Evolutionary conservation across 2,329 filamentous ascomycete species (phyloP), one percentile per base, ranked within the genome.

Genomic region (Drechmeria coniospora): DNA sequence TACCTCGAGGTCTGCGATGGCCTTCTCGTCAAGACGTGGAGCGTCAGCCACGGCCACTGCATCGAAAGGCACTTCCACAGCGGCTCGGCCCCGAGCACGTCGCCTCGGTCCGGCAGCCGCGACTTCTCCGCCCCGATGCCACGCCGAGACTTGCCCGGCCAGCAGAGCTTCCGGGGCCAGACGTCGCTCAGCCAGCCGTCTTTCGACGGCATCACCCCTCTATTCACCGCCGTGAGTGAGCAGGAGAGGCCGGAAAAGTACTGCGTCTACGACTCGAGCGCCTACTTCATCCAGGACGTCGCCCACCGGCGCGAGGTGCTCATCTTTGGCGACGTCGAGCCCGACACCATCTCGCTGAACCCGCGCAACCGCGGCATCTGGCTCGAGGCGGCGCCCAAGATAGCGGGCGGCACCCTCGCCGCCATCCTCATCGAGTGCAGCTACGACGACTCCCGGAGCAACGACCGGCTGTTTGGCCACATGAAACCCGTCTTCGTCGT

Each of bases 391-490:
- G 87, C 86, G 0, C 78, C 78, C 7, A 93, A 92, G 47, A 74
- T 98, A 15, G 78, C 64, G 0, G 56, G 63, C 0, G 81, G 82
- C 2, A 62, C 66, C 4, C 63, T 98, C 1, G 68, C 65, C 0
- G 87, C 78, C 8, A 79, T 98, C 9, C 87, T 95, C 46, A 92
- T 98, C 41, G 90, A 98, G 58, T 95, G 87, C 51, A 92, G 82
- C 35, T 98, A 87, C 50, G 79, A 83, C 35, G 78, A 94, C 49
- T 69, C 70, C 6, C 78, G 84, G 42, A 65, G 71, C 14, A 75
- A 90, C 34, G 74, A 79, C 27, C 69, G 75, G 1, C 63, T 98
- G 0, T 98, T 84, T 38, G 90, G 90, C 0, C 90, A 98, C 42
- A 60, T 98, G 10, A 81, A 82, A 21, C 90, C 90, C 0, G 64